Evolutionary conservation across 345 rosid genomes (phyloP).

Genomic region (Hibiscus mutabilis): DNA sequence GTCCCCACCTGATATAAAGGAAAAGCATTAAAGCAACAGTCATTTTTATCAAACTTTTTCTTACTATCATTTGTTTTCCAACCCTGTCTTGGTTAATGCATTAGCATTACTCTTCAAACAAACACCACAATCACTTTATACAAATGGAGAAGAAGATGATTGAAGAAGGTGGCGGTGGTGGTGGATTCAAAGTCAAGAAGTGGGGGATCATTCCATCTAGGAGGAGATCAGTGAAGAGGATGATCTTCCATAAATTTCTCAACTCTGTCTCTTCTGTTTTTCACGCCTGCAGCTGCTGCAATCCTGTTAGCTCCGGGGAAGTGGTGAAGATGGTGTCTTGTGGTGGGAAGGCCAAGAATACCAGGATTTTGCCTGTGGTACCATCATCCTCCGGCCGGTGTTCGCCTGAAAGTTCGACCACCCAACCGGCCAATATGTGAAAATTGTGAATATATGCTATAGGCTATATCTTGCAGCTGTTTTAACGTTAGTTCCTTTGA

Average conservation of each 20-base stretch:
- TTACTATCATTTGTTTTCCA: neutral
- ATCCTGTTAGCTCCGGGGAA: neutral
- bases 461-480: neutral
- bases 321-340: neutral
- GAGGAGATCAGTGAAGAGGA: conserved; percentile 17
- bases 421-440: neutral
- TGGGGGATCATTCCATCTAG: conserved; percentile 10
- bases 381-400: neutral
- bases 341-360: neutral
- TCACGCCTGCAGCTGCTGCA: neutral
- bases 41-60: neutral
- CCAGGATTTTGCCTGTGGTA: neutral
- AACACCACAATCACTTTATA: neutral
- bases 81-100: neutral
- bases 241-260: conserved; percentile 3
- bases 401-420: neutral
- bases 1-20: neutral
- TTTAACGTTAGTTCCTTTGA: too few species aligned
- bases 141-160: neutral
- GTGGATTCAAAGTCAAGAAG: neutral
- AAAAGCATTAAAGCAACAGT: neutral
- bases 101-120: neutral
- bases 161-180: neutral
- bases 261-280: neutral
- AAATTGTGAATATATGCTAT: neutral